phyloP scores from a whole-genome alignment of 2,329 filamentous ascomycete genomes.

The Colletotrichum incanum region DNA sequence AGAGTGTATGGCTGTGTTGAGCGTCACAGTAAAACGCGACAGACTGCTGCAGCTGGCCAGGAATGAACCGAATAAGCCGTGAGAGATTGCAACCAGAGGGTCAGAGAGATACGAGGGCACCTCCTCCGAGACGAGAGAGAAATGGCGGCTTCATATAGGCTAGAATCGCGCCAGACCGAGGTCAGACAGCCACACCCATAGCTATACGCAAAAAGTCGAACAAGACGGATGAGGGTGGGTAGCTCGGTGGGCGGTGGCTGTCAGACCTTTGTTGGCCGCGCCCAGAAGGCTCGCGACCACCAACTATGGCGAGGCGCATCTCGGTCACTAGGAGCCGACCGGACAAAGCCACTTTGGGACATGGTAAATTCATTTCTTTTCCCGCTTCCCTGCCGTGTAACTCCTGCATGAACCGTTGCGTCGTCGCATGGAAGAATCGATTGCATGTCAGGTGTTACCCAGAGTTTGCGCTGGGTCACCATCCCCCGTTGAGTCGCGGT shows the following conservation, averaged over 20 bases:
- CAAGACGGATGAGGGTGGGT: constrained; percentile 44
- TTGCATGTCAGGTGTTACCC: constrained; percentile 39
- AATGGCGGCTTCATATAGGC: constrained; percentile 37
- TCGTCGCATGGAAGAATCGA: constrained; percentile 38
- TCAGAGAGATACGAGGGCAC: constrained; percentile 5
- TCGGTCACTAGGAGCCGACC: constrained; percentile 36
- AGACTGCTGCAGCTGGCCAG: constrained; percentile 13
- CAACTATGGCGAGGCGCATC: constrained; percentile 42
- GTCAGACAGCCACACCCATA: constrained; percentile 43
- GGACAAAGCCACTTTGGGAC: constrained; percentile 29
- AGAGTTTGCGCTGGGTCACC: constrained; percentile 17
- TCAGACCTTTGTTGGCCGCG: constrained; percentile 43
- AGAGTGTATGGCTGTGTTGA: not conserved
- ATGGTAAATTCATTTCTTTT: constrained; percentile 32
- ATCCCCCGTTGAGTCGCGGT: constrained; percentile 19
- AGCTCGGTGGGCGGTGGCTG: constrained; percentile 42
- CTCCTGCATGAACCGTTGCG: constrained; percentile 37
- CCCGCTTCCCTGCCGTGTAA: constrained; percentile 34
- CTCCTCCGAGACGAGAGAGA: constrained; percentile 5
- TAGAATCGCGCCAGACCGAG: constrained; percentile 31
- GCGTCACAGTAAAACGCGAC: not conserved
- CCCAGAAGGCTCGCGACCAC: constrained; percentile 39
- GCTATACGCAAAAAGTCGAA: constrained; percentile 35
- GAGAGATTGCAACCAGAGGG: not conserved
- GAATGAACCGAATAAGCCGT: constrained; percentile 1